Evolutionary conservation across 192 early-diverging fungal species (phyloP), one percentile per base, ranked within the genome.

Genomic region (Backusella mclennaniae): DNA sequence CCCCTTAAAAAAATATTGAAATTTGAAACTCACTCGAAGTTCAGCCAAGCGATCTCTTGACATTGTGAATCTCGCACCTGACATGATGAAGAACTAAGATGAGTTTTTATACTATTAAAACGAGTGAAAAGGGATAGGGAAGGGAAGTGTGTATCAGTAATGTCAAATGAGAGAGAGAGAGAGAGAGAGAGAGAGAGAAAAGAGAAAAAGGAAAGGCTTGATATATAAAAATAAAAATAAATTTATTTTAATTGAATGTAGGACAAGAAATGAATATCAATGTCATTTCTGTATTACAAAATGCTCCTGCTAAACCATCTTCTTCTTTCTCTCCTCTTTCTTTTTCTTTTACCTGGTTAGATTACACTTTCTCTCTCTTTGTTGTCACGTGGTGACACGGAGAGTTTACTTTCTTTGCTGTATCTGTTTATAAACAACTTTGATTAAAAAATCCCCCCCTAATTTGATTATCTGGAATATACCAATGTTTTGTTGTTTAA

Each of bases 21-120:
- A 14, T 59, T 59, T 59, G 23, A 59, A 59, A 39, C 73, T 66
- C 68, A 82, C 81, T 15, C 77, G 73, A 31, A 82, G 67, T 71
- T 82, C 81, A 39, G 81, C 81, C 35, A 82, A 66, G 29, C 81
- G 73, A 68, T 82, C 81, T 71, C 81, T 63, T 49, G 77, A 79
- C 81, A 82, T 82, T 56, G 81, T 82, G 66, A 82, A 82, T 74
- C 80, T 67, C n/a, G 80, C 75, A 29, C 49, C 31, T 33, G 77
- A 70, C 80, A 82, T 82, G 38, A 35, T 52, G 12, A 69, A 31
- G 21, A n/a, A 44, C 15, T 12, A 39, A 35, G 23, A 39, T 21
- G n/a, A 59, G 9, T 59, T 59, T 59, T 52, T 21, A 41, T 36
- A 23, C 23, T 23, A 59, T 59, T 59, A 21, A 29, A 26, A 21